Conservation (phyloP, 345 rosid species). For the Populus pruinosa region DNA sequence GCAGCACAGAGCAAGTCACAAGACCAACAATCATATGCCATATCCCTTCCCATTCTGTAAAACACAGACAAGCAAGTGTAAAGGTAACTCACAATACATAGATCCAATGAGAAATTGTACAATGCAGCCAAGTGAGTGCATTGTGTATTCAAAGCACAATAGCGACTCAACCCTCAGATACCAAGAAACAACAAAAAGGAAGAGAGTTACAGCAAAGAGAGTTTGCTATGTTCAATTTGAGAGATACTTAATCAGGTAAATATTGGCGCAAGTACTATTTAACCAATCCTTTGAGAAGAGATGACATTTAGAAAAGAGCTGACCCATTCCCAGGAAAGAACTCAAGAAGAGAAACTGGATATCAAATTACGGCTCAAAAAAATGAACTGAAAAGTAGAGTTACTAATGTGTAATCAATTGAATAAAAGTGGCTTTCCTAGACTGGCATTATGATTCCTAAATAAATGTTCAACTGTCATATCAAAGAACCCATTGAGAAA, state of each 20-base stretch:
- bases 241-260: not conserved
- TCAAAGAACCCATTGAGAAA: not conserved
- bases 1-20: slow-evolving; percentile 99
- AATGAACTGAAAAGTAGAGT: not conserved
- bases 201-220: not conserved
- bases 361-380: not conserved
- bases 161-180: not conserved
- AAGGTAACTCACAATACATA: too few species aligned
- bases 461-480: not conserved
- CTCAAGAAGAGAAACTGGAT: not conserved
- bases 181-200: not conserved
- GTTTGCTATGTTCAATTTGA: not conserved
- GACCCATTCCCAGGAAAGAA: not conserved
- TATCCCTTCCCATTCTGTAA: slow-evolving; percentile 90
- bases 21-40: slow-evolving; percentile 79
- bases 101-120: not conserved
- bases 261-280: not conserved
- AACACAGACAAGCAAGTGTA: not conserved
- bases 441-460: not conserved
- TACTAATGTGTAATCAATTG: not conserved
- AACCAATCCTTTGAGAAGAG: not conserved
- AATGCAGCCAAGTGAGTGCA: not conserved
- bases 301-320: not conserved
- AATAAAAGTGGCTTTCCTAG: not conserved
- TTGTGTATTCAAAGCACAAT: not conserved